Evolutionary conservation across 2,329 filamentous ascomycete genomes (phyloP), one percentile per base, ranked within the genome.

Genomic region (Cercospora zeina): DNA sequence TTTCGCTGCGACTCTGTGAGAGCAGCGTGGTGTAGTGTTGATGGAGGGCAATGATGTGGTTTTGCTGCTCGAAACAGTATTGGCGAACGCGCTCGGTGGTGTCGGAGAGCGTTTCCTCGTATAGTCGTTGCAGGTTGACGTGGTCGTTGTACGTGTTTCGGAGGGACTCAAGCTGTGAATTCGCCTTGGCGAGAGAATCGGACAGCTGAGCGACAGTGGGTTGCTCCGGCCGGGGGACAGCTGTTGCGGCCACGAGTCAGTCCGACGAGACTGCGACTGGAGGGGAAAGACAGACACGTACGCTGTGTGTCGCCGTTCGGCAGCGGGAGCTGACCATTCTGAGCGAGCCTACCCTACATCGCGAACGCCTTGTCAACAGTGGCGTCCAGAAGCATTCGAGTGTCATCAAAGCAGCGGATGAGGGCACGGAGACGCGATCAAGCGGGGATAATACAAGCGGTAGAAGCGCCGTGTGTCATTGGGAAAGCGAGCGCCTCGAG

Each of bases 21-120:
- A 82, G 71, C 6, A 81, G 73, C 1, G 65, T 64, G 19, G 77
- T 77, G 72, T 82, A 82, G 72, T 82, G 79, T 57, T 78, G 77
- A 67, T 82, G 79, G 6, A 81, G 70, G 0, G 77, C 73, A 37
- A 79, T 70, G 39, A 78, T 76, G 63, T 78, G 75, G 37, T 76
- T 74, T 14, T 77, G 76, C 62, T 79, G 78, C 42, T 72, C 75
- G 70, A 75, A 78, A 36, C 67, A 65, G 68, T 75, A 75, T n/a
- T 68, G 63, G 16, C 72, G 69, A 27, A 75, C 71, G 14, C 68
- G 69, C 13, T 70, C 64, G 19, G 70, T 73, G 27, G 72, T 68
- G 21, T 73, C 70, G 49, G 66, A 58, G 33, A 75, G 66, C 21
- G 77, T 74, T 58, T 76, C 75, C 65, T 80, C 78, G 73, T 81